These are phyloP conservation scores for Sechiopsis laciniata DNA, from an alignment of 306 rosid genomes.

Conservation along the genomic window DNA sequence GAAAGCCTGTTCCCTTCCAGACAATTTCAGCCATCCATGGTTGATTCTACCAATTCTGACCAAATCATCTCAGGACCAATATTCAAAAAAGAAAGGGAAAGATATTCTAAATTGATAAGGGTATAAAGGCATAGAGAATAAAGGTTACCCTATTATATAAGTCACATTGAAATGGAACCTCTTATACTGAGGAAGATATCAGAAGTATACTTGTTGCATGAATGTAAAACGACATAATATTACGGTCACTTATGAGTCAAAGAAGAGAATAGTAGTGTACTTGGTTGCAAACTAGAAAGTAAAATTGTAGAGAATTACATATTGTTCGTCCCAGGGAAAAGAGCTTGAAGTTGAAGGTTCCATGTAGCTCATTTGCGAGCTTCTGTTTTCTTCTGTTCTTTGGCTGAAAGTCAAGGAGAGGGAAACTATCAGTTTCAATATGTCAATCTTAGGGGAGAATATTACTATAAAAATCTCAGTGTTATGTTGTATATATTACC, in stretches of 20 bases:
- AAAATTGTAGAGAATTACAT: conserved; percentile 23
- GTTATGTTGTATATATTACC: conserved; percentile 36
- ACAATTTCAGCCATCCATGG: background rate
- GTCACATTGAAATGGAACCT: conserved; percentile 7
- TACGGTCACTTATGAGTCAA: conserved; percentile 19
- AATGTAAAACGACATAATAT: background rate
- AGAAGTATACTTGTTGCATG: conserved; percentile 3
- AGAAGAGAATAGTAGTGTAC: conserved; percentile 1
- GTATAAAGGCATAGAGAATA: conserved; percentile 19
- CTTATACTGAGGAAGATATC: conserved; percentile 12
- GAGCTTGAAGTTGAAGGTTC: conserved; percentile 21
- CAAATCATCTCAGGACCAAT: conserved; percentile 10
- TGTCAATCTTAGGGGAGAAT: background rate
- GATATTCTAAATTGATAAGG: conserved; percentile 20
- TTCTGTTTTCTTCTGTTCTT: conserved; percentile 67
- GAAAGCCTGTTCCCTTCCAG: background rate
- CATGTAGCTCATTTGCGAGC: conserved; percentile 51
- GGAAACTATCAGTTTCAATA: background rate
- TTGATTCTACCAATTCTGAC: background rate
- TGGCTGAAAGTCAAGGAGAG: conserved; percentile 44
- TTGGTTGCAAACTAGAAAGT: conserved; percentile 19
- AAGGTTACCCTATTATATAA: conserved; percentile 15
- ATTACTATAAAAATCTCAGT: background rate
- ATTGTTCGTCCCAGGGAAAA: conserved; percentile 27
- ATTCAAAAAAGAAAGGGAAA: background rate